A percentile compares a stretch with the other conserved stretches of the same genome.
phyloP scores from a whole-genome alignment of 345 rosid species.

The Populus euphratica region DNA sequence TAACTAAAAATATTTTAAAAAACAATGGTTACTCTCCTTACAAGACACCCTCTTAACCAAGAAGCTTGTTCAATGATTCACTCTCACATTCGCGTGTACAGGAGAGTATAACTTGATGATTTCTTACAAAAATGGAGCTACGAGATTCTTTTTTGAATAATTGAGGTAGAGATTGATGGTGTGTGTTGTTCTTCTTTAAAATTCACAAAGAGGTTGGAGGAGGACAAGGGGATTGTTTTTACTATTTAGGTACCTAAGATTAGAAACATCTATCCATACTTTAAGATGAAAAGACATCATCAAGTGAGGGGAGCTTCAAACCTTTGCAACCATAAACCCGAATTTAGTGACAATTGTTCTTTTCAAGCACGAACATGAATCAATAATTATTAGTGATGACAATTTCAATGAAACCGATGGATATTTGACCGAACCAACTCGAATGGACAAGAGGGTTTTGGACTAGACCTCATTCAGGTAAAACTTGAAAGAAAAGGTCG shows the following conservation, averaged over 20 bases:
- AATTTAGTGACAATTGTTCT: background rate
- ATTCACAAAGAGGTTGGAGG: background rate
- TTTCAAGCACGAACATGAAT: background rate
- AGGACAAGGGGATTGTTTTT: background rate
- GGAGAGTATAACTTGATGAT: no score
- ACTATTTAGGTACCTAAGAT: background rate
- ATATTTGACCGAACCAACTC: no score
- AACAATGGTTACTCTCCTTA: fast-evolving
- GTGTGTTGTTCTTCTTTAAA: background rate
- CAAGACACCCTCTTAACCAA: no score
- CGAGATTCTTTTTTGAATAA: no score
- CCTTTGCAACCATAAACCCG: background rate
- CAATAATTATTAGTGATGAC: background rate
- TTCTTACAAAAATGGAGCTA: no score
- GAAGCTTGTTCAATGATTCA: background rate
- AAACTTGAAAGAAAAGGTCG: no score
- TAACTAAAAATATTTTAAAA: no score
- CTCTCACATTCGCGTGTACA: no score
- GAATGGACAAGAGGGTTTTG: no score
- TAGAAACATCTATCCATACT: background rate
- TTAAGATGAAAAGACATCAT: background rate
- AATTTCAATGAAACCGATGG: no score
- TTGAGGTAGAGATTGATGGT: background rate
- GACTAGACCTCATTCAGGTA: no score
- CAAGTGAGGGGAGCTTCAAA: background rate